A percentile compares a stretch with the other conserved stretches of the same genome.
These are phyloP conservation scores for Starmerella stigmatis DNA, from an alignment of 805 yeast species.

Conservation along the genomic window DNA sequence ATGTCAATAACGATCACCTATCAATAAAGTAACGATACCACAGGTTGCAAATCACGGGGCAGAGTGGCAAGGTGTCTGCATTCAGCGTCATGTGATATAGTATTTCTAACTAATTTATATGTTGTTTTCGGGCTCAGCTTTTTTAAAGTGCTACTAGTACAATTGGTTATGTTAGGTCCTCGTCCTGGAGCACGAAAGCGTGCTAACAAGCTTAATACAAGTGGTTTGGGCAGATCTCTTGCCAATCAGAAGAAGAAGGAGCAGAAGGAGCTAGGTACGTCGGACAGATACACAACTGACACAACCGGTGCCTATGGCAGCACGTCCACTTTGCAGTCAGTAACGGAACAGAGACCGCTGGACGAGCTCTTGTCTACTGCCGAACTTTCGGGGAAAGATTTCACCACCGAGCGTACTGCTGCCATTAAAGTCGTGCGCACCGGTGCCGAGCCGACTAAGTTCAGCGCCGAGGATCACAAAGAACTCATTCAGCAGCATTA, in stretches of 20 bases:
- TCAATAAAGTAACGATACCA: too few relatives aligned
- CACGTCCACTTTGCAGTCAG: constrained; percentile 86
- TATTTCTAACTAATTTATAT: too few relatives aligned
- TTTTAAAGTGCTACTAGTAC: not conserved
- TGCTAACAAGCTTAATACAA: constrained; percentile 40
- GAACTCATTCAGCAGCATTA: constrained; percentile 50
- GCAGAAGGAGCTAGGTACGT: constrained; percentile 64
- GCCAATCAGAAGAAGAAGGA: constrained; percentile 51
- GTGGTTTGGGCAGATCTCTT: constrained; percentile 79
- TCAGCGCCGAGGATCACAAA: constrained; percentile 44
- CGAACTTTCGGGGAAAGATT: constrained; percentile 89
- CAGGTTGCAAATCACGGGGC: too few relatives aligned
- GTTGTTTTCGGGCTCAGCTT: not conserved
- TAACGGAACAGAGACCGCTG: constrained; percentile 85
- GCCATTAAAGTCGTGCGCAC: constrained; percentile 63
- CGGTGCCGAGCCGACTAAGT: constrained; percentile 39
- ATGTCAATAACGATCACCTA: not conserved
- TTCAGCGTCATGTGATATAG: not conserved
- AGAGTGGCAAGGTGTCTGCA: too few relatives aligned
- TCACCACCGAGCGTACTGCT: constrained; percentile 78
- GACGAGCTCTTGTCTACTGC: constrained; percentile 95
- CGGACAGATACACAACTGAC: constrained; percentile 70
- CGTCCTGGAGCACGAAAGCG: constrained; percentile 80
- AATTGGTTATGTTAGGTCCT: constrained; percentile 52
- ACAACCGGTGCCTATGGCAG: constrained; percentile 37